Evolutionary conservation across 2,329 filamentous ascomycete genomes (phyloP).

Genomic region (Stachybotrys chartarum): DNA sequence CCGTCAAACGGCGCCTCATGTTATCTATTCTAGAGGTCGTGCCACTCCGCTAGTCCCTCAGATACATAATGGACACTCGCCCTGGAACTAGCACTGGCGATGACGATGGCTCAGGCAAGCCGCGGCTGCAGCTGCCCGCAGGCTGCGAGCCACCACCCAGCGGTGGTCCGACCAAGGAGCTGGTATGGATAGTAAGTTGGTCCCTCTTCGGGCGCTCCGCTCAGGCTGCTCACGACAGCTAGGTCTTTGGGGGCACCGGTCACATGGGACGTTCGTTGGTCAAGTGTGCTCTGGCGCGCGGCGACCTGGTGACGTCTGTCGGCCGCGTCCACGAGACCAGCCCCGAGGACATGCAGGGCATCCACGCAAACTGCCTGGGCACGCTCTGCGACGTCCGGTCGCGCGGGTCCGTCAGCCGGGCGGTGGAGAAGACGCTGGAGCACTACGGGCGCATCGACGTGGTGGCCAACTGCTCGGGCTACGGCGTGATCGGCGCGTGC

Average conservation of each 20-base stretch:
- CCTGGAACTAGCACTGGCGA: slow-evolving; percentile 14
- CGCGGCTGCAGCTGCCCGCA: slow-evolving; percentile 57
- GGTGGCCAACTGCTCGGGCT: slow-evolving; percentile 89
- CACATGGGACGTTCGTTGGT: slow-evolving; percentile 92
- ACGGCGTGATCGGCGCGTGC: slow-evolving; percentile 90
- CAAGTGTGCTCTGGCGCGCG: slow-evolving; percentile 70
- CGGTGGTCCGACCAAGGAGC: slow-evolving; percentile 61
- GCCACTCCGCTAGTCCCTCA: no score
- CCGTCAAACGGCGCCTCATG: no score
- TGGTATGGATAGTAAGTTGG: slow-evolving; percentile 77
- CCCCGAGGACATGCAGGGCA: slow-evolving; percentile 62
- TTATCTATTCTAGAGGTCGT: no score
- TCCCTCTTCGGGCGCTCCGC: not conserved
- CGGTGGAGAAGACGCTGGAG: slow-evolving; percentile 62
- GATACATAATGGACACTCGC: slow-evolving; percentile 14
- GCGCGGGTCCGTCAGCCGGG: slow-evolving; percentile 65
- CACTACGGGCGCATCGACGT: slow-evolving; percentile 80
- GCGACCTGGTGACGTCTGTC: slow-evolving; percentile 80
- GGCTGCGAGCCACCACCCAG: slow-evolving; percentile 80
- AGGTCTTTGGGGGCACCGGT: slow-evolving; percentile 94
- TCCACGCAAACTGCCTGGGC: slow-evolving; percentile 67
- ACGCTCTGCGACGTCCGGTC: slow-evolving; percentile 87
- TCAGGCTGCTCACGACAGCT: not conserved
- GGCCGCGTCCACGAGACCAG: slow-evolving; percentile 75
- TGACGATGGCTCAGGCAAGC: slow-evolving; percentile 17